These are phyloP conservation scores for Escovopsis sp. DNA, from an alignment of 2,329 filamentous ascomycete genomes.

Conservation along the genomic window DNA sequence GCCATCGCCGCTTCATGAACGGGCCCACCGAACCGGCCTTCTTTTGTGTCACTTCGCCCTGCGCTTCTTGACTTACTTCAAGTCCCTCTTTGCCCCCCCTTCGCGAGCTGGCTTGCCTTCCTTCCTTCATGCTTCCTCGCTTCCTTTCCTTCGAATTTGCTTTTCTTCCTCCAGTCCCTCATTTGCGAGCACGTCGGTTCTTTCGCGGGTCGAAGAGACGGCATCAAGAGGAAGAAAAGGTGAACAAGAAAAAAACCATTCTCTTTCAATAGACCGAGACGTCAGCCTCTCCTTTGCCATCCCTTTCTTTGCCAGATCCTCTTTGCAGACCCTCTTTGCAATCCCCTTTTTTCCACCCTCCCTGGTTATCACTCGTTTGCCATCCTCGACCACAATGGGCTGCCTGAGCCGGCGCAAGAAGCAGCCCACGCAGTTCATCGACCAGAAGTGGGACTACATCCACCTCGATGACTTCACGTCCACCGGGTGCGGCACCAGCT, in stretches of 20 bases:
- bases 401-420: conserved; percentile 48
- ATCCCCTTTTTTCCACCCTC: too few relatives aligned
- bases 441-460: conserved; percentile 93
- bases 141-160: background rate
- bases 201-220: conserved; percentile 33
- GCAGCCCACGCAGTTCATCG: conserved; percentile 50
- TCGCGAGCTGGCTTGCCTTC: background rate
- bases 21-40: background rate
- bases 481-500: conserved; percentile 55
- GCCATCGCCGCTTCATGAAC: background rate
- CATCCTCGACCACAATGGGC: conserved; percentile 37
- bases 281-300: too few relatives aligned
- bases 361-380: background rate
- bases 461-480: conserved; percentile 65
- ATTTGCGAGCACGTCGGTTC: conserved; percentile 22
- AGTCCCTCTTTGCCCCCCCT: background rate
- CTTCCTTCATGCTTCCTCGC: background rate
- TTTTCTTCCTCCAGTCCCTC: background rate
- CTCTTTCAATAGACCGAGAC: too few relatives aligned
- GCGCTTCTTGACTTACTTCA: background rate
- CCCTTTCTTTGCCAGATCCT: too few relatives aligned
- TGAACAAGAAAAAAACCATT: too few relatives aligned
- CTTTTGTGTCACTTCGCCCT: background rate
- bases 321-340: too few relatives aligned
- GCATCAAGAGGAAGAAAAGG: too few relatives aligned